These are phyloP conservation scores for Vachellia collinsii DNA, from an alignment of 306 rosid genomes.

Conservation along the genomic window DNA sequence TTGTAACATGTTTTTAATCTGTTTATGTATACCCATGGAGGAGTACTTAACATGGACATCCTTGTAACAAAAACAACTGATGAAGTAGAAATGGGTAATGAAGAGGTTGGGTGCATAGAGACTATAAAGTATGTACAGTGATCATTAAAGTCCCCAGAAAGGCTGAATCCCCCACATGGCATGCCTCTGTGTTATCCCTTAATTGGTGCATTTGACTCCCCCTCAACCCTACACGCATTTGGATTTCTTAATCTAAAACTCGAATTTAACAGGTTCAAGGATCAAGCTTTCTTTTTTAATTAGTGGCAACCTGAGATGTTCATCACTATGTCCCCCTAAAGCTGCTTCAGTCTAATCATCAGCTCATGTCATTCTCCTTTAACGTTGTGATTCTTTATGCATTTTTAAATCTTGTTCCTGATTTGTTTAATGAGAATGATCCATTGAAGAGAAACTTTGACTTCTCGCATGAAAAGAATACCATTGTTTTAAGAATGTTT, in stretches of 20 bases:
- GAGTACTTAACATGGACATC: background rate
- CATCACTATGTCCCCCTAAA: conserved; percentile 39
- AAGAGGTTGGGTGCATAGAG: conserved; percentile 21
- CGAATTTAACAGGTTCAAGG: background rate
- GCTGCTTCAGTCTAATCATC: conserved; percentile 40
- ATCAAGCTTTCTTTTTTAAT: background rate
- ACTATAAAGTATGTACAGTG: conserved; percentile 10
- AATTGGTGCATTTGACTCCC: conserved; percentile 25
- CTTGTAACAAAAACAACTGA: conserved; percentile 19
- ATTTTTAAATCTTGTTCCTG: background rate
- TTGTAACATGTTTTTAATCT: no score
- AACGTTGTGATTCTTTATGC: conserved; percentile 41
- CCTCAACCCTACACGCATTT: conserved; percentile 24
- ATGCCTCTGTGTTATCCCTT: conserved; percentile 25
- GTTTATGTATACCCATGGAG: no score
- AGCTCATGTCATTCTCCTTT: conserved; percentile 21
- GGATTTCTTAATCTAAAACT: conserved; percentile 4
- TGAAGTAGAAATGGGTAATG: conserved; percentile 13
- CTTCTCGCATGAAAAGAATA: background rate
- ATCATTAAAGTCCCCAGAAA: conserved; percentile 42
- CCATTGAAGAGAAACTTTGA: background rate
- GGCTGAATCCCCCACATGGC: conserved; percentile 41
- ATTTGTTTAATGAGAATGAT: background rate
- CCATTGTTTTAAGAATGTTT: background rate
- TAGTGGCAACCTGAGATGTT: background rate